A percentile compares a stretch with the other conserved stretches of the same genome.
phyloP scores from a whole-genome alignment of 441 rosid species.

The Macaranga tanarius region DNA sequence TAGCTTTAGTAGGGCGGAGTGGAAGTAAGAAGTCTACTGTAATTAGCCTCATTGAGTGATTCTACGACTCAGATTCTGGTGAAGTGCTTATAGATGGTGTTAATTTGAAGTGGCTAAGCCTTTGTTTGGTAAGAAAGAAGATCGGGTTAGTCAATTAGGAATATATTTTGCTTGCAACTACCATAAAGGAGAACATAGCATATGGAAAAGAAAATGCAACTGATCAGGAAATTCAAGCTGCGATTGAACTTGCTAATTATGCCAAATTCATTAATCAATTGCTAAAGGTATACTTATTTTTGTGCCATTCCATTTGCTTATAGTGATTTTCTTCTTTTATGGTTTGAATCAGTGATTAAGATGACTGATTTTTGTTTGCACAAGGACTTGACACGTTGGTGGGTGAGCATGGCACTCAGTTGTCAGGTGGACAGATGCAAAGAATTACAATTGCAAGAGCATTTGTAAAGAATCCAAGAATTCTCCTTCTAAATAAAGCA shows the following conservation, averaged over 20 bases:
- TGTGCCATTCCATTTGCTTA: not conserved
- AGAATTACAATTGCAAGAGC: slow-evolving; percentile 11
- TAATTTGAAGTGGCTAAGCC: slow-evolving; percentile 45
- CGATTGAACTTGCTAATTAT: slow-evolving; percentile 66
- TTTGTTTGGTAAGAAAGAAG: slow-evolving; percentile 62
- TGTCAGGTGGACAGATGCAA: slow-evolving; percentile 11
- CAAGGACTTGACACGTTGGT: not conserved
- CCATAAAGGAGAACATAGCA: slow-evolving; percentile 62
- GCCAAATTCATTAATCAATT: slow-evolving; percentile 61
- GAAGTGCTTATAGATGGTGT: slow-evolving; percentile 62
- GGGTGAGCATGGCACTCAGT: not conserved
- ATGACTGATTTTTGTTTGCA: not conserved
- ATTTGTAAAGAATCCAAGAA: not conserved
- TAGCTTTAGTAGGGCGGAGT: slow-evolving; percentile 76
- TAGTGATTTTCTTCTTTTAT: not conserved
- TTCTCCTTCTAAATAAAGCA: slow-evolving; percentile 2
- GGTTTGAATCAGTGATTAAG: not conserved
- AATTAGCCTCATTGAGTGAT: slow-evolving; percentile 52
- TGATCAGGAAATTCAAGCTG: slow-evolving; percentile 50
- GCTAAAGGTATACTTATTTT: slow-evolving; percentile 48
- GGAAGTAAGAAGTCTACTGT: slow-evolving; percentile 85
- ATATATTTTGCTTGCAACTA: slow-evolving; percentile 61
- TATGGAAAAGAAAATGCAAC: slow-evolving; percentile 71
- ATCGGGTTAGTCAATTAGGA: slow-evolving; percentile 80
- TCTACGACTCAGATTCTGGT: slow-evolving; percentile 73